These are phyloP conservation scores for Hericium alpestre DNA, from an alignment of 768 basidiomycete genomes.

Conservation along the genomic window DNA sequence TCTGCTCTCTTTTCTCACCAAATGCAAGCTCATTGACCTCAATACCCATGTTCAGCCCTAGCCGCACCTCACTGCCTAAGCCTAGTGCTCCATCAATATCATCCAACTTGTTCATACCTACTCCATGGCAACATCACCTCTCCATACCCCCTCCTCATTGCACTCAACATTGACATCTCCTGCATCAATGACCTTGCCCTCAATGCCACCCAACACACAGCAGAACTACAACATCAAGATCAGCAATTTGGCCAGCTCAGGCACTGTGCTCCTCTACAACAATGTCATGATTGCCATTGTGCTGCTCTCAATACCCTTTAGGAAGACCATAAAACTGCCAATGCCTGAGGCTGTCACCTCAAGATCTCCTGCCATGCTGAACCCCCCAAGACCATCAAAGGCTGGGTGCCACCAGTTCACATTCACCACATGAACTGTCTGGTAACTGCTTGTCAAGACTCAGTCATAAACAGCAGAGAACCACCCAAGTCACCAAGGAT, in stretches of 20 bases:
- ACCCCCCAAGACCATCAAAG: background rate
- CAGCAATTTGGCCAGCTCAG: background rate
- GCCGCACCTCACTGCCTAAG: background rate
- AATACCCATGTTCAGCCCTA: slow-evolving; percentile 15
- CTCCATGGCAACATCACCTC: slow-evolving; percentile 14
- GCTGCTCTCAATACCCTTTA: background rate
- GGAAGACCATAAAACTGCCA: background rate
- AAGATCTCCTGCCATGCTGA: background rate
- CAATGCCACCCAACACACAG: slow-evolving; percentile 13
- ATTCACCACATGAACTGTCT: background rate
- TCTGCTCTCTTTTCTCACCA: slow-evolving; percentile 16
- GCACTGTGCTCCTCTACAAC: background rate
- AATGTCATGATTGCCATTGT: background rate
- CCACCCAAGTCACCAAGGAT: no score
- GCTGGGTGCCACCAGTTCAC: background rate
- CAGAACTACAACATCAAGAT: background rate
- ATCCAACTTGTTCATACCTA: slow-evolving; percentile 10
- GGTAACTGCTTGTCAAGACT: background rate
- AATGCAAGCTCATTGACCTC: slow-evolving; percentile 14
- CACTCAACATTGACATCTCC: slow-evolving; percentile 19
- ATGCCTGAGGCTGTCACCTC: background rate
- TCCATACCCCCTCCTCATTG: slow-evolving; percentile 21
- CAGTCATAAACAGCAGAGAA: no score
- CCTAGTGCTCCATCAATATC: slow-evolving; percentile 9
- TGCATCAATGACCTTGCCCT: slow-evolving; percentile 18